A percentile compares a stretch with the other conserved stretches of the same genome.
phyloP scores from a whole-genome alignment of 441 rosid genomes.

The Oxalis stricta region DNA sequence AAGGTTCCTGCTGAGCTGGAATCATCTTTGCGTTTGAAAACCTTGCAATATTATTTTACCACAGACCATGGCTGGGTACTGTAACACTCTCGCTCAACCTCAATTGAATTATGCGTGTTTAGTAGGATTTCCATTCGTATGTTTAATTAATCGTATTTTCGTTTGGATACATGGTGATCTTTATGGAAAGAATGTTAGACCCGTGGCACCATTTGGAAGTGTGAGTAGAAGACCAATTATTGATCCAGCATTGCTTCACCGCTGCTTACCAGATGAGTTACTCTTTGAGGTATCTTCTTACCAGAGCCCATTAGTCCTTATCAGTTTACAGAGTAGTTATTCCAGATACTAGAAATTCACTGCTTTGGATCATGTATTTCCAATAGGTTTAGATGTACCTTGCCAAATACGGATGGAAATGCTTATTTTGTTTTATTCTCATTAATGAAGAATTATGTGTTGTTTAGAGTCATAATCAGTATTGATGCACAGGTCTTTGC shows the following conservation, averaged over 20 bases:
- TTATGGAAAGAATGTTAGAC: constrained; percentile 76
- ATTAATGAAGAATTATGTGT: too few relatives aligned
- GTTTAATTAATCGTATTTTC: neutral
- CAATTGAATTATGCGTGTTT: too few relatives aligned
- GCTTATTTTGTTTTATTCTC: too few relatives aligned
- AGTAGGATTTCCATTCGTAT: too few relatives aligned
- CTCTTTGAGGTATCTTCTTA: constrained; percentile 89
- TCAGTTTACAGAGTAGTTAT: too few relatives aligned
- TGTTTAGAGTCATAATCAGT: neutral
- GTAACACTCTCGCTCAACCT: neutral
- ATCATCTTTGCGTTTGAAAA: constrained; percentile 66
- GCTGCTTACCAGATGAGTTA: constrained; percentile 83
- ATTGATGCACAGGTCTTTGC: constrained; percentile 51
- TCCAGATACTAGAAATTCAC: too few relatives aligned
- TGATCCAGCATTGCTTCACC: constrained; percentile 72
- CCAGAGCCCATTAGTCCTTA: too few relatives aligned
- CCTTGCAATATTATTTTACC: constrained; percentile 52
- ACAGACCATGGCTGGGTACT: constrained; percentile 89
- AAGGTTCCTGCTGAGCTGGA: constrained; percentile 70
- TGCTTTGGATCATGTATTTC: too few relatives aligned
- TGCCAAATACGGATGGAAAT: too few relatives aligned
- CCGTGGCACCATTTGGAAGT: constrained; percentile 76
- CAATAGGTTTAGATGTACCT: too few relatives aligned
- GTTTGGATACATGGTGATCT: constrained; percentile 48
- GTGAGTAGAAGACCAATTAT: constrained; percentile 39